These are phyloP conservation scores for Nakaseomyces uthaithaninus DNA, from an alignment of 1,139 yeast genomes.

Conservation along the genomic window DNA sequence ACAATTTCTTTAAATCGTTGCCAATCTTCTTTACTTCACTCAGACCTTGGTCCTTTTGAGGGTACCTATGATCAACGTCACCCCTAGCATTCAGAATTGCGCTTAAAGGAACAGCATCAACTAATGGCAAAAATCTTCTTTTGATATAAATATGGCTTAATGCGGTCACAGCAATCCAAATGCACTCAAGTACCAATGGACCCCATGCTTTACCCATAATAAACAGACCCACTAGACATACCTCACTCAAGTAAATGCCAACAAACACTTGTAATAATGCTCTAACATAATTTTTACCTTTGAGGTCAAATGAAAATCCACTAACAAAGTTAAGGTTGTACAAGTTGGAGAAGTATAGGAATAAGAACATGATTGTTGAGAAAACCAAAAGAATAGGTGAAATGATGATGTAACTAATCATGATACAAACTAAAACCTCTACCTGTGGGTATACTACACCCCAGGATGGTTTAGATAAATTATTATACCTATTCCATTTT, in stretches of 20 bases:
- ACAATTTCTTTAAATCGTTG: constrained; percentile 31
- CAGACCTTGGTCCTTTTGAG: constrained; percentile 55
- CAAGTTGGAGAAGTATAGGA: constrained; percentile 56
- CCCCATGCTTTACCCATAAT: constrained; percentile 70
- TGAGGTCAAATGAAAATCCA: constrained; percentile 49
- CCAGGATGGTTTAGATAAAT: constrained; percentile 48
- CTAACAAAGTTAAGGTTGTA: constrained; percentile 49
- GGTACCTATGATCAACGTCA: constrained; percentile 35
- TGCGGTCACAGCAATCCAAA: constrained; percentile 45
- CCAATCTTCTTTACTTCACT: constrained; percentile 52
- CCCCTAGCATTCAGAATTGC: constrained; percentile 57
- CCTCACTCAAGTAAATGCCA: constrained; percentile 59
- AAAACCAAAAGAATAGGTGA: constrained; percentile 69
- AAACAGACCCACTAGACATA: constrained; percentile 58
- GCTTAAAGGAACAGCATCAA: constrained; percentile 67
- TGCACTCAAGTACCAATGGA: constrained; percentile 55
- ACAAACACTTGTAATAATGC: constrained; percentile 59
- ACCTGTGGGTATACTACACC: constrained; percentile 69
- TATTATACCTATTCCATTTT: constrained; percentile 46
- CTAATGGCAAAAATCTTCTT: constrained; percentile 49
- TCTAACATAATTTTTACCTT: constrained; percentile 60
- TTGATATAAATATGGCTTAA: constrained; percentile 50
- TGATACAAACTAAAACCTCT: constrained; percentile 64
- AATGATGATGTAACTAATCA: constrained; percentile 63
- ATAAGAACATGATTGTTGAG: constrained; percentile 49